Base-by-base conservation (phyloP, 139 green algal genomes). In the Picochlorum sp. region DNA sequence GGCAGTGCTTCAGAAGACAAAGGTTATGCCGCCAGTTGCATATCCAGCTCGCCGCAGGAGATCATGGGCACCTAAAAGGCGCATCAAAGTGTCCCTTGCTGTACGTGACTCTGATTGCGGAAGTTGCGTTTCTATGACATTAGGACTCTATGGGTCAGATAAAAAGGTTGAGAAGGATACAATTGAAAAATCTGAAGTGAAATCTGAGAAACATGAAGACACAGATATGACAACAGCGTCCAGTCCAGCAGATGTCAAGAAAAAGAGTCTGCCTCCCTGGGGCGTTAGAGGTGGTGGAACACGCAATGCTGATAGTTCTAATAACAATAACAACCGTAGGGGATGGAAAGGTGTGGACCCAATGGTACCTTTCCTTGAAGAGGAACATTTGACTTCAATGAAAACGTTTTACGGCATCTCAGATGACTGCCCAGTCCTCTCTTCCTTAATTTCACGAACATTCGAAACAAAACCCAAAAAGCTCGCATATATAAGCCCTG, bases 1-100 rank as follows among this genome's bases (percentile, higher is more conserved):
- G 52, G 83, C 82, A 7, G 88, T 98, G 31, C 73, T 99, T 28
- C 26, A 87, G 34, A 98, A 98, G 84, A 66, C 87, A 65, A 23
- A 54, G 1, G 38, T 47, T 0, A 52, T 55, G n/a, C 55, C 66
- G 16, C 4, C 21, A 4, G 10, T 69, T 37, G n/a, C 51, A 28
- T 45, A 59, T 47, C 69, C 57, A 44, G 41, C 34, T 21, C 16
- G 47, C 47, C 47, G 47, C 28, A 34, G n/a, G 18, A 62, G n/a
- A 10, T 45, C 56, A 45, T 26, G 23, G 50, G 23, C 10, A 14
- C 50, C 8, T 41, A 41, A 4, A 41, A 41, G 8, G 34, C 34
- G 34, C 34, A 41, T 41, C 34, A 41, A 41, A 41, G 34, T 41
- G 34, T 41, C 34, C 1, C 34, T 41, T 41, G 34, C 34, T 2